Base-by-base conservation (phyloP, 2,329 filamentous ascomycete genomes). In the Cordyceps javanica region DNA sequence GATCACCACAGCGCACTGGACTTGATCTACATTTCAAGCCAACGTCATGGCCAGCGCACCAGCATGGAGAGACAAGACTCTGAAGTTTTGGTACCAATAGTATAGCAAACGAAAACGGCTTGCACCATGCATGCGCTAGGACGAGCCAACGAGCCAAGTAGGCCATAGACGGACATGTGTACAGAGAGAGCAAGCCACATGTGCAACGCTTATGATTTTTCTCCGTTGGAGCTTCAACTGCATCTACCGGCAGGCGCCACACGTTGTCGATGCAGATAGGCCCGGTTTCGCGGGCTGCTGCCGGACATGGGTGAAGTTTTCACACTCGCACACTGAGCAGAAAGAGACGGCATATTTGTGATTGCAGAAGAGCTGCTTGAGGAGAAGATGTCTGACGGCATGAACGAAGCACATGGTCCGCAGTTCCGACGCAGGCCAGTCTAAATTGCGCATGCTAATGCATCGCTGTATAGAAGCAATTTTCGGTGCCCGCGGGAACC, bases 251-350 rank as follows among this genome's bases (percentile, higher is more conserved):
- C 71, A 73, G 58, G 69, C 70, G 0, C 67, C 67, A 2, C 62
- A 72, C 60, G 60, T n/a, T n/a, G n/a, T n/a, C n/a, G n/a, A n/a
- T n/a, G n/a, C n/a, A n/a, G 30, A 32, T 32, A 32, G 11, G 30
- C 30, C 60, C 2, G 51, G 60, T 4, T 70, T 72, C 52, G 38
- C 66, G 5, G 52, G 63, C 21, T 74, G 70, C 60, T 65, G 65
- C 3, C 23, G 21, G 46, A 74, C 79, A 2, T 82, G 78, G 76
- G 72, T 74, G 69, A 76, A 78, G 60, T 79, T 81, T 62, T 75
- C 83, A 57, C 74, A 73, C 62, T 75, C 77, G 39, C 79, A 83
- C 67, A 78, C 82, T 64, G 75, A 79, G 52, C 78, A 80, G 63
- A 79, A 83, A 66, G 80, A 82, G 64, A 70, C 65, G 2, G 71